Evolutionary conservation across 2,329 filamentous ascomycete species (phyloP).

Genomic region (Trichoderma sp.): DNA sequence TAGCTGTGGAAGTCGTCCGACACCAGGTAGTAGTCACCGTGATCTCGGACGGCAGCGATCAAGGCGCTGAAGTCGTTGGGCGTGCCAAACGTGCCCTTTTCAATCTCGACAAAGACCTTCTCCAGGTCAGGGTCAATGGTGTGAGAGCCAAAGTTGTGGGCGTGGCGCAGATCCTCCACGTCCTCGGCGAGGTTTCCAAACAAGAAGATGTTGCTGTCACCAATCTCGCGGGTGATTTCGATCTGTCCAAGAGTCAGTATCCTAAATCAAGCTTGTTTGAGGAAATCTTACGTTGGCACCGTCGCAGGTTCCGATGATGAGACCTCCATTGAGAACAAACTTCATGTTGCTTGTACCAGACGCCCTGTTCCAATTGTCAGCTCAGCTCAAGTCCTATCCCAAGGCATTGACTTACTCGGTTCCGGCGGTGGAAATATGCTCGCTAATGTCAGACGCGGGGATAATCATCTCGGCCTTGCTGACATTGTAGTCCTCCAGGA

Average conservation of each 20-base stretch:
- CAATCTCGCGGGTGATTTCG: conserved; percentile 95
- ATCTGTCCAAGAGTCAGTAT: conserved; percentile 54
- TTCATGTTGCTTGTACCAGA: conserved; percentile 98
- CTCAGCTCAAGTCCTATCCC: conserved; percentile 19
- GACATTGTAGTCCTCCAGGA: conserved; percentile 98
- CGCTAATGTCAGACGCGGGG: conserved; percentile 92
- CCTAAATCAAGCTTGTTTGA: neutral
- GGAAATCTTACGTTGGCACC: conserved; percentile 82
- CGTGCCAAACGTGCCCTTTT: conserved; percentile 78
- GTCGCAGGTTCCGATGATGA: conserved; percentile 97
- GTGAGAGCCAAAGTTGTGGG: conserved; percentile 81
- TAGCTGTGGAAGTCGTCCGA: conserved; percentile 98
- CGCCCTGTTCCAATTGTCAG: conserved; percentile 46
- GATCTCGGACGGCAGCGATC: conserved; percentile 81
- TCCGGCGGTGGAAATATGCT: conserved; percentile 97
- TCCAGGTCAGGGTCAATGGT: conserved; percentile 73
- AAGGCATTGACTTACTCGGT: conserved; percentile 65
- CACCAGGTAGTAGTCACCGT: conserved; percentile 96
- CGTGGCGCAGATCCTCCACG: conserved; percentile 91
- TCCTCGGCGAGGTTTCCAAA: conserved; percentile 96
- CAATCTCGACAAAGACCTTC: conserved; percentile 83
- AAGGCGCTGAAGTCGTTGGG: conserved; percentile 78
- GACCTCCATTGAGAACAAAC: conserved; percentile 93
- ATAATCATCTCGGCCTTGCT: conserved; percentile 98
- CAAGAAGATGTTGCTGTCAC: conserved; percentile 96